These are phyloP conservation scores for Serpula lacrymans DNA, from an alignment of 768 basidiomycete genomes.

Conservation along the genomic window DNA sequence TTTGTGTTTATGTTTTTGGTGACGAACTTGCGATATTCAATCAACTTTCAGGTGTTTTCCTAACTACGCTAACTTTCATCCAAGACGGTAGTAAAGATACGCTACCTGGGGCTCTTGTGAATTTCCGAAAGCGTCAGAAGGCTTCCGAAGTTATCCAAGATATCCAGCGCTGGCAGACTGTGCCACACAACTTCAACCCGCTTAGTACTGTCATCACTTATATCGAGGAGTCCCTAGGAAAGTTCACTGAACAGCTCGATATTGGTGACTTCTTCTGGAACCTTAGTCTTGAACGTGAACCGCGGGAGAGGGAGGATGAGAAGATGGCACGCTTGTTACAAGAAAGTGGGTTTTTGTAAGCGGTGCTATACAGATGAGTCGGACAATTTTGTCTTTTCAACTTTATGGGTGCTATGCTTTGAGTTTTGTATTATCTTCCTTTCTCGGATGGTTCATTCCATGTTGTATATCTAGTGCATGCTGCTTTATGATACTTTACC, in stretches of 20 bases:
- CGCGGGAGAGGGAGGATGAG: constrained; percentile 93
- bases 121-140: constrained; percentile 94
- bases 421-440: constrained; percentile 5
- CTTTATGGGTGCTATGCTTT: constrained; percentile 1
- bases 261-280: constrained; percentile 81
- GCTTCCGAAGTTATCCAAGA: constrained; percentile 96
- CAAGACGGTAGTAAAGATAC: constrained; percentile 93
- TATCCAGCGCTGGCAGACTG: constrained; percentile 94
- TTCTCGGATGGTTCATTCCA: constrained; percentile 5
- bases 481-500: no score
- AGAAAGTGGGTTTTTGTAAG: constrained; percentile 81
- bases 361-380: background rate
- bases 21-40: constrained; percentile 3
- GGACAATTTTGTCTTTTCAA: no score
- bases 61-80: constrained; percentile 96
- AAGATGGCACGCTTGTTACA: constrained; percentile 90
- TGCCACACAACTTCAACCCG: constrained; percentile 79
- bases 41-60: constrained; percentile 72
- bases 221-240: constrained; percentile 75
- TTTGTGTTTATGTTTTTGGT: constrained; percentile 30
- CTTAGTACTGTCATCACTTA: constrained; percentile 67
- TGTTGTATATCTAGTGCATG: constrained; percentile 24
- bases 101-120: constrained; percentile 75
- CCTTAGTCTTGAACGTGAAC: constrained; percentile 83
- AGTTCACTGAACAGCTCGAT: constrained; percentile 64